These are phyloP conservation scores for Novymonas esmeraldas DNA, from an alignment of 208 protist genomes.

Conservation along the genomic window DNA sequence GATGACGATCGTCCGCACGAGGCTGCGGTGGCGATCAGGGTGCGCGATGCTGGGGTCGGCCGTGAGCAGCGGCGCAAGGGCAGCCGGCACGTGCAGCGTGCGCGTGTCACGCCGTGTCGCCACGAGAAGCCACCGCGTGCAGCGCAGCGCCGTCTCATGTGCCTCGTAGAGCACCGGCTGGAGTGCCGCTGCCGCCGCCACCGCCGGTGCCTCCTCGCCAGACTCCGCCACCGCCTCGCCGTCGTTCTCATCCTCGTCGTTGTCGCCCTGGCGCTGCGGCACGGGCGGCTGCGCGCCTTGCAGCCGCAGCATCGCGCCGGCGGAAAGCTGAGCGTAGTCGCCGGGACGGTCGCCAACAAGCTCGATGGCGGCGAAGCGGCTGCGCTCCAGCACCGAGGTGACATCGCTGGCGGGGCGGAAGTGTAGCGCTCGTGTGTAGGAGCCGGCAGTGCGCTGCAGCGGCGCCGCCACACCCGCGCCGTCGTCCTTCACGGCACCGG, in stretches of 20 bases:
- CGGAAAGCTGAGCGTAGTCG: slow-evolving; percentile 56
- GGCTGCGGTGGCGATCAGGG: slow-evolving; percentile 51
- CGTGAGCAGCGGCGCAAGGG: slow-evolving; percentile 69
- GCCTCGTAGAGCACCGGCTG: slow-evolving; percentile 65
- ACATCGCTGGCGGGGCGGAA: slow-evolving; percentile 53
- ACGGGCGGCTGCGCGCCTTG: not conserved
- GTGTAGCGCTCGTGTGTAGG: slow-evolving; percentile 41
- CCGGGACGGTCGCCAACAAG: slow-evolving; percentile 80
- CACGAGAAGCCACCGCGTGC: slow-evolving; percentile 57
- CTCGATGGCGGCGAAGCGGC: slow-evolving; percentile 68
- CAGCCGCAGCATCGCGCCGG: slow-evolving; percentile 52
- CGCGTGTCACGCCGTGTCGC: slow-evolving; percentile 50
- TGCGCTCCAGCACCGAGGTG: slow-evolving; percentile 55
- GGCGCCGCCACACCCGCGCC: not conserved
- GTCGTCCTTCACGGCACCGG: not conserved
- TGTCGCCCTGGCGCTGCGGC: not conserved
- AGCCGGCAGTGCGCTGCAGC: slow-evolving; percentile 33
- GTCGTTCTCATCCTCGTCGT: not conserved
- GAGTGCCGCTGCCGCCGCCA: slow-evolving; percentile 19
- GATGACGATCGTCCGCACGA: slow-evolving; percentile 33
- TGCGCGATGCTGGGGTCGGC: slow-evolving; percentile 70
- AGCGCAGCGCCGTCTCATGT: slow-evolving; percentile 46
- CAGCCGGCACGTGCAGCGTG: slow-evolving; percentile 50
- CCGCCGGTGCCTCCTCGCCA: not conserved
- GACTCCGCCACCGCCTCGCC: not conserved